Evolutionary conservation across 768 basidiomycete genomes (phyloP).

Genomic region (Suillus ampliporus): DNA sequence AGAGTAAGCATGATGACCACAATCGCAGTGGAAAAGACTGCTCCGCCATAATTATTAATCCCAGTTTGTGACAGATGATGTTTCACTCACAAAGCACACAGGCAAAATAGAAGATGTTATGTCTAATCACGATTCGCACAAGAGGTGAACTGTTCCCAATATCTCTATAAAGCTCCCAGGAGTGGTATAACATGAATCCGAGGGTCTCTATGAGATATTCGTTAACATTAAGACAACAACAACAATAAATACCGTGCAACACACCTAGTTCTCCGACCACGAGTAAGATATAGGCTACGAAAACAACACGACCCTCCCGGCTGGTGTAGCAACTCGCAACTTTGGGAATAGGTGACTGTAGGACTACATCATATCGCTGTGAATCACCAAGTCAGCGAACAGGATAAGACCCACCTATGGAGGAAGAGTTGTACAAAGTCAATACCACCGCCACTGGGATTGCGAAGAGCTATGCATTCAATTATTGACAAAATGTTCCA

Average conservation of each 20-base stretch:
- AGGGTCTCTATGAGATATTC: not conserved
- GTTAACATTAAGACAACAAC: not conserved
- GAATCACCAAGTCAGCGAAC: not conserved
- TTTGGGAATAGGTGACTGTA: not conserved
- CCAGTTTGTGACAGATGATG: not conserved
- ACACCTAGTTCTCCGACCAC: not conserved
- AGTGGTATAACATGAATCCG: not conserved
- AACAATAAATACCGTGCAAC: not conserved
- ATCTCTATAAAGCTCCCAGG: not conserved
- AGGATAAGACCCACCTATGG: not conserved
- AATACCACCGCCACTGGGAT: not conserved
- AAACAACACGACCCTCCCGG: not conserved
- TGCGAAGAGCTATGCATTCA: not conserved
- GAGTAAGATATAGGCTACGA: not conserved
- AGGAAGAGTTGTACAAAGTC: not conserved
- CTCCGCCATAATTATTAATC: not conserved
- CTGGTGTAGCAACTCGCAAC: not conserved
- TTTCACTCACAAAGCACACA: not conserved
- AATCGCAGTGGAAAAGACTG: not conserved
- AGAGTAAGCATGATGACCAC: not conserved
- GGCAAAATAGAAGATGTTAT: not conserved
- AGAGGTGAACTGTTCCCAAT: not conserved
- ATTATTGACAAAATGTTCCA: not conserved
- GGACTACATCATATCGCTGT: not conserved
- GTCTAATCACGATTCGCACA: not conserved